Conservation (phyloP, 2,329 filamentous ascomycete genomes). For the Pyrenophora tritici-repentis region DNA sequence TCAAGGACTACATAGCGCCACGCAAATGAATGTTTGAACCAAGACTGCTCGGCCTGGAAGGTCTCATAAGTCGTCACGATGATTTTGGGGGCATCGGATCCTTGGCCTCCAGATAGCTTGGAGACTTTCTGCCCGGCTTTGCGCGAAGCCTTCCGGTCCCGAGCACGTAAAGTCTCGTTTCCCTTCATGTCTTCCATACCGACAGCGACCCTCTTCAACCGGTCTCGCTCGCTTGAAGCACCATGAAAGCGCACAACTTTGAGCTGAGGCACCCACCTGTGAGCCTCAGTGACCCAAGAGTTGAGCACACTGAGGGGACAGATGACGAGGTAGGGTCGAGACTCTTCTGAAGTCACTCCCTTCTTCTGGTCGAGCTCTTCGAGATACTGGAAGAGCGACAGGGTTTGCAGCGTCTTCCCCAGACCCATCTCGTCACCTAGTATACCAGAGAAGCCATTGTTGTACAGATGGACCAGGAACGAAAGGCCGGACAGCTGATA, state of each 20-base stretch:
- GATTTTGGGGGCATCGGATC: slow-evolving; percentile 53
- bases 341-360: slow-evolving; percentile 59
- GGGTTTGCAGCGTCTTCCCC: slow-evolving; percentile 98
- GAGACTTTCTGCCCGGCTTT: slow-evolving; percentile 61
- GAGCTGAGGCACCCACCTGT: slow-evolving; percentile 93
- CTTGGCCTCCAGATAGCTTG: slow-evolving; percentile 34
- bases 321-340: slow-evolving; percentile 91
- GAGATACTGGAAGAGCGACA: slow-evolving; percentile 93
- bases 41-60: slow-evolving; percentile 93
- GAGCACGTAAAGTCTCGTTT: slow-evolving; percentile 68
- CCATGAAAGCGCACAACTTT: slow-evolving; percentile 93
- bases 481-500: slow-evolving; percentile 97
- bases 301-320: slow-evolving; percentile 95
- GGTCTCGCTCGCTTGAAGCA: slow-evolving; percentile 79
- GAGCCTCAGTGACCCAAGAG: slow-evolving; percentile 97
- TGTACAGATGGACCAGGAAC: slow-evolving; percentile 98
- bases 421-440: slow-evolving; percentile 99
- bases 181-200: slow-evolving; percentile 55
- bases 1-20: slow-evolving; percentile 99
- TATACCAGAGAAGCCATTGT: slow-evolving; percentile 99
- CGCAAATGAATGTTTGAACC: slow-evolving; percentile 90
- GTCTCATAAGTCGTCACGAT: slow-evolving; percentile 97
- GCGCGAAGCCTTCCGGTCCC: slow-evolving; percentile 88
- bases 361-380: slow-evolving; percentile 79
- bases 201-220: slow-evolving; percentile 60